These are phyloP conservation scores for Yamadazyma taylorii DNA, from an alignment of 1,139 yeast genomes.

Conservation along the genomic window DNA sequence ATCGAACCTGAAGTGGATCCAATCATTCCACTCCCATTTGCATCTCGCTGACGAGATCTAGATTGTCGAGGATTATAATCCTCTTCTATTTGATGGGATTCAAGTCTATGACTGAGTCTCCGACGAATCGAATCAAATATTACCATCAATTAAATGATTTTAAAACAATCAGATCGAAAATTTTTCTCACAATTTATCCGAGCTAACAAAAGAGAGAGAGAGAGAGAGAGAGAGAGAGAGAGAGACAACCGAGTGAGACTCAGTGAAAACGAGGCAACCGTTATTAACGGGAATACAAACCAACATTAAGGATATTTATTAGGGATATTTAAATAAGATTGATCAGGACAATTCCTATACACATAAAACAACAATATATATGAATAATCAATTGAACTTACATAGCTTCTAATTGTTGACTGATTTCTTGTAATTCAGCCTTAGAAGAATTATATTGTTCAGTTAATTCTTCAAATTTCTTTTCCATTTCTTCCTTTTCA, in stretches of 20 bases:
- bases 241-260: too few species aligned
- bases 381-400: constrained; percentile 32
- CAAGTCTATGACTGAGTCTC: constrained; percentile 29
- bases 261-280: too few species aligned
- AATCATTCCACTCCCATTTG: too few species aligned
- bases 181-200: constrained; percentile 1
- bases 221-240: too few species aligned
- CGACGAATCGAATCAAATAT: constrained; percentile 28
- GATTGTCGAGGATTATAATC: constrained; percentile 28
- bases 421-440: constrained; percentile 91
- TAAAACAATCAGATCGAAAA: too few species aligned
- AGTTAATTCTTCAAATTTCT: constrained; percentile 85
- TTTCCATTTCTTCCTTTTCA: constrained; percentile 91
- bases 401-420: constrained; percentile 88
- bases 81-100: constrained; percentile 38
- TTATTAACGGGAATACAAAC: too few species aligned
- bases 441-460: constrained; percentile 79
- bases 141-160: too few species aligned
- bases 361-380: neutral
- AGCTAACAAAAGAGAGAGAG: too few species aligned
- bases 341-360: constrained; percentile 1
- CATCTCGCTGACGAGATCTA: constrained; percentile 11
- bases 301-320: too few species aligned
- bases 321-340: too few species aligned
- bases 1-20: too few species aligned